A percentile compares a stretch with the other conserved stretches of the same genome.
Conservation (phyloP, 768 basidiomycete genomes). For the Paxillus ammoniavirescens region DNA sequence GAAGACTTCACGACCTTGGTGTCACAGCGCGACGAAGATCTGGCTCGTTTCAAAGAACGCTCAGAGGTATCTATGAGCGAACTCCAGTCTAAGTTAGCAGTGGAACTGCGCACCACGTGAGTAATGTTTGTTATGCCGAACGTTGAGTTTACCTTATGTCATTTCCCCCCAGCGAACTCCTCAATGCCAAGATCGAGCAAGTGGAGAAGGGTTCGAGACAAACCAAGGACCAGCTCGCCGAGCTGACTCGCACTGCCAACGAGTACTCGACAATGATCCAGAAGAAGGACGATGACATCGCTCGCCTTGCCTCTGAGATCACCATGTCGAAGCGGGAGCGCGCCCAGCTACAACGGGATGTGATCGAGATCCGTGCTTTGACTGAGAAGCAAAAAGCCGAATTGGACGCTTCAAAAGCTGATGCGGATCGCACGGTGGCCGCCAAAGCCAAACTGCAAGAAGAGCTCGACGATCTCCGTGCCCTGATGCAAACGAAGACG, state of each 20-base stretch:
- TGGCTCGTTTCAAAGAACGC: constrained; percentile 70
- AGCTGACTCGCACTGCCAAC: constrained; percentile 71
- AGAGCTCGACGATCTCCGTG: constrained; percentile 84
- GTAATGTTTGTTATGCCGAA: constrained; percentile 19
- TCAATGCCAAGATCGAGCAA: constrained; percentile 55
- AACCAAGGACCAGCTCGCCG: constrained; percentile 72
- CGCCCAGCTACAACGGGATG: constrained; percentile 52
- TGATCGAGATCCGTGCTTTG: constrained; percentile 66
- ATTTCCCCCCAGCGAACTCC: constrained; percentile 49
- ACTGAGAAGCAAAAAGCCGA: constrained; percentile 66
- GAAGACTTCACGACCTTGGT: constrained; percentile 72
- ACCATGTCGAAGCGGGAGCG: constrained; percentile 54
- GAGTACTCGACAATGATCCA: constrained; percentile 76
- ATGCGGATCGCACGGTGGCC: constrained; percentile 42
- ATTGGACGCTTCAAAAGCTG: constrained; percentile 56
- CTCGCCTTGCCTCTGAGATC: constrained; percentile 51
- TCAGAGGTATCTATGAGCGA: constrained; percentile 64
- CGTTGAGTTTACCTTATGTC: background rate
- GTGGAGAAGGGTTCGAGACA: constrained; percentile 70
- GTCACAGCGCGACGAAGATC: constrained; percentile 76
- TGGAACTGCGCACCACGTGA: constrained; percentile 65
- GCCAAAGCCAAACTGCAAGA: constrained; percentile 65
- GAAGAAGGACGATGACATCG: constrained; percentile 74
- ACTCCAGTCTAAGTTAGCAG: constrained; percentile 66
- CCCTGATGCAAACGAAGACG: constrained; percentile 80